Evolutionary conservation across 2,329 filamentous ascomycete species (phyloP), one percentile per base, ranked within the genome.

Genomic region (Alternaria consortialis): DNA sequence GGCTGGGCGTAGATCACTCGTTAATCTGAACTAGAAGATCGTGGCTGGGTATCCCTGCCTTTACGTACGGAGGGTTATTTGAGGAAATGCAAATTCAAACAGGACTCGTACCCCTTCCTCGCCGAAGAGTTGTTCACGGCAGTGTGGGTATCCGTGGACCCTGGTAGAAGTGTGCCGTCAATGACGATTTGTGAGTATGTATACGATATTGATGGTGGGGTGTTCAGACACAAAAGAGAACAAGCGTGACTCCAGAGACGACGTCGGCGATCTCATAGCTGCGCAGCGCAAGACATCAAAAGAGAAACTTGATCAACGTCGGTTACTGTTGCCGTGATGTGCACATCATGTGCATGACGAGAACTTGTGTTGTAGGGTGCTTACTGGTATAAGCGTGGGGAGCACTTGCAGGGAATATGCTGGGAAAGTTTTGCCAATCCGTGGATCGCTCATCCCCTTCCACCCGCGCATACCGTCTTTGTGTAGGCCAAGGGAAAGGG

Each of bases 1-100:
- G 74, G 70, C 60, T 66, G 59, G 63, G 71, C 53, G 72, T 59
- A 61, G 67, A 70, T 68, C 62, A 67, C 68, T 77, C 74, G 74
- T 75, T 69, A 77, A 78, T 77, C 74, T 76, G 70, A 73, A 70
- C 69, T 68, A 51, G 62, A 54, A 62, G 73, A 77, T 77, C 72
- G 40, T 36, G 42, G 40, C 66, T 58, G 59, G 73, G 68, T 56
- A 60, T 67, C 72, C 74, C 67, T 74, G 73, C 31, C 17, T 31
- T 15, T 3, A 7, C 48, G 57, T 56, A 53, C 50, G 37, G 43
- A 42, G 43, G 40, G 48, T 44, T 25, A 31, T 39, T 66, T 48
- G 51, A 47, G 57, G 48, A 58, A 64, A 61, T 53, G 60, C 47
- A 59, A 46, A 53, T 48, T 36, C 25, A 56, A 39, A 36, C 52